Percentiles rank a stretch among this genome's conserved stretches.
Conservation (phyloP, 2,329 filamentous ascomycete species). For the Hymenoscyphus scutula region DNA sequence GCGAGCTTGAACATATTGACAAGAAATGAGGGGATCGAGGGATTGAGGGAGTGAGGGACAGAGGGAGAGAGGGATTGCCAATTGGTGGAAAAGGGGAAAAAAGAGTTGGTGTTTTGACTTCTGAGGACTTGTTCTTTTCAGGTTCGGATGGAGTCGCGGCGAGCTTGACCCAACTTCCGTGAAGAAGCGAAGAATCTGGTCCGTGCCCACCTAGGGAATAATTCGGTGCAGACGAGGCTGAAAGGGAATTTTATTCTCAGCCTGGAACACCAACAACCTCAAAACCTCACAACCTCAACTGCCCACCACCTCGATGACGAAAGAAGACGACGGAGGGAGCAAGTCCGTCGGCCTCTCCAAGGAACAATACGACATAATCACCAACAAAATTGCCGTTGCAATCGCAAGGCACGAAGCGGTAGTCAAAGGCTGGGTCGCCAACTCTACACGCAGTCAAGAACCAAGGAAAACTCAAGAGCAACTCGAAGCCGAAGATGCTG, state of each 20-base stretch:
- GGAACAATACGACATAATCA: conserved; percentile 33
- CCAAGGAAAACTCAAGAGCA: conserved; percentile 34
- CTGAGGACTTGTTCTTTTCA: conserved; percentile 17
- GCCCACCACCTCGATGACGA: conserved; percentile 18
- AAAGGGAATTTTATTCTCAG: conserved; percentile 9
- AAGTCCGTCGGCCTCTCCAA: conserved; percentile 27
- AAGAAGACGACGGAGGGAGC: conserved; percentile 16
- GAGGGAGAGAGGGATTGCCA: conserved; percentile 19
- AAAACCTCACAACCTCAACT: neutral
- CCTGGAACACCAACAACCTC: conserved; percentile 9
- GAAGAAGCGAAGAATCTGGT: neutral
- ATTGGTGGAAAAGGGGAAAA: conserved; percentile 24
- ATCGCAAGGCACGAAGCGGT: conserved; percentile 36
- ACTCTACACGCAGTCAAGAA: conserved; percentile 23
- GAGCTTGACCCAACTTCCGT: conserved; percentile 16
- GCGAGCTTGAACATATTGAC: conserved; percentile 82
- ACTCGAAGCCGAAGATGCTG: conserved; percentile 35
- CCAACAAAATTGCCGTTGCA: conserved; percentile 35
- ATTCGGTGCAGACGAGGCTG: neutral
- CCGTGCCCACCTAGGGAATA: neutral
- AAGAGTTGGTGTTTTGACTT: conserved; percentile 22
- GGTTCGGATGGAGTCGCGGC: conserved; percentile 26
- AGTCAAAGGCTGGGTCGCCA: conserved; percentile 34
- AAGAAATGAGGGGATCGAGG: conserved; percentile 18
- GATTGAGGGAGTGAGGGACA: conserved; percentile 15